Evolutionary conservation across 164 flowering plant genomes (phyloP).

Genomic region (Aristolochia contorta): DNA sequence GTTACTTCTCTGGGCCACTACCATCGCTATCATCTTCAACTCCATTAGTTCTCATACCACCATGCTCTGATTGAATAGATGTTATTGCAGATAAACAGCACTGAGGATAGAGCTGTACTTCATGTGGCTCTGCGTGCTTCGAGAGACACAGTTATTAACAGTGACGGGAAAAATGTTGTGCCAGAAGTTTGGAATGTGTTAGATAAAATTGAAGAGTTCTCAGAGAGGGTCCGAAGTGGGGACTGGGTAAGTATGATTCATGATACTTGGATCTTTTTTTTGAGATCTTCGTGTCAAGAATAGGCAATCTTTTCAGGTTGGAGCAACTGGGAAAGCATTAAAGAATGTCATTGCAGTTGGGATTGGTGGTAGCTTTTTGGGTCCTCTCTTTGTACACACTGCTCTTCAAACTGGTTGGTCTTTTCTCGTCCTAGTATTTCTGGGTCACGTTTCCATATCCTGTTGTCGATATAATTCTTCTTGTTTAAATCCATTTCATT

Average conservation of each 20-base stretch:
- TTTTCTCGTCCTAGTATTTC: not conserved
- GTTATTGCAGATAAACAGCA: constrained; percentile 12
- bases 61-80: too few species aligned
- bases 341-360: constrained; percentile 79
- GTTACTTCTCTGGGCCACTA: too few species aligned
- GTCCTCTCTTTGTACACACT: constrained; percentile 95
- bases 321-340: constrained; percentile 82
- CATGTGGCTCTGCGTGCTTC: constrained; percentile 95
- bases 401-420: constrained; percentile 79
- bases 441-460: constrained; percentile 5
- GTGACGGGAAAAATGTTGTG: constrained; percentile 90
- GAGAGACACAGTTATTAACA: constrained; percentile 53
- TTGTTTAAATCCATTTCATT: not conserved
- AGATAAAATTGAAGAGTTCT: constrained; percentile 77
- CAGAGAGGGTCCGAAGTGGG: constrained; percentile 78
- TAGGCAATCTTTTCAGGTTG: constrained; percentile 40
- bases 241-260: constrained; percentile 65
- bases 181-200: constrained; percentile 94
- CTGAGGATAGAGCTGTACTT: constrained; percentile 88
- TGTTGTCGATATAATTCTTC: not conserved
- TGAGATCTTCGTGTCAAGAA: not conserved
- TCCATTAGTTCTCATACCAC: too few species aligned
- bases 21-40: too few species aligned
- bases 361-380: constrained; percentile 93
- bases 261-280: not conserved